phyloP scores from a whole-genome alignment of 768 basidiomycete species.

The Psilocybe azurescens region DNA sequence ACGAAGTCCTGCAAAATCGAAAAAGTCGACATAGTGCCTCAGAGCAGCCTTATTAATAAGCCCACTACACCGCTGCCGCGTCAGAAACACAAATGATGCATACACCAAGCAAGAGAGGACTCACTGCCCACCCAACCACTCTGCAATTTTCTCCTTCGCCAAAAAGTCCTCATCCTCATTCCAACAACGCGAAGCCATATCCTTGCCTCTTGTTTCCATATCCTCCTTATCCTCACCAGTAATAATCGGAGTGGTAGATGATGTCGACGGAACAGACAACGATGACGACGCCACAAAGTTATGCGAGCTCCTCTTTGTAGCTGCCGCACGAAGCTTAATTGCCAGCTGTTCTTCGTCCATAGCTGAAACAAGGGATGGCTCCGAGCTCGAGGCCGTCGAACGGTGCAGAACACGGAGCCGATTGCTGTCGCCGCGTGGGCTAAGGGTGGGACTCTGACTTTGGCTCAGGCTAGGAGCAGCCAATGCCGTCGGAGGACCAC shows the following conservation, averaged over 20 bases:
- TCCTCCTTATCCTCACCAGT: slow-evolving; percentile 57
- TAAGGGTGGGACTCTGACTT: slow-evolving; percentile 13
- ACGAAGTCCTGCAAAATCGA: slow-evolving; percentile 84
- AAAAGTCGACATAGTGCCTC: slow-evolving; percentile 83
- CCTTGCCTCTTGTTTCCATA: slow-evolving; percentile 67
- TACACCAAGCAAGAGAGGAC: slow-evolving; percentile 39
- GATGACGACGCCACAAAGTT: slow-evolving; percentile 19
- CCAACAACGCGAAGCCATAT: slow-evolving; percentile 81
- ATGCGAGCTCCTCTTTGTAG: slow-evolving; percentile 10
- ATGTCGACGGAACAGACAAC: slow-evolving; percentile 42
- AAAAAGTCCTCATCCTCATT: slow-evolving; percentile 86
- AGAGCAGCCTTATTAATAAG: slow-evolving; percentile 77
- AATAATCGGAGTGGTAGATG: slow-evolving; percentile 42
- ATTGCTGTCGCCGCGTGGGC: slow-evolving; percentile 26
- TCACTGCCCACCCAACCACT: slow-evolving; percentile 93
- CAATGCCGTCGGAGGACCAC: slow-evolving; percentile 35
- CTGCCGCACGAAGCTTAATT: slow-evolving; percentile 36
- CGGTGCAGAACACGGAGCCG: slow-evolving; percentile 68
- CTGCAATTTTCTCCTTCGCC: slow-evolving; percentile 90
- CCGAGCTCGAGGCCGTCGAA: slow-evolving; percentile 78
- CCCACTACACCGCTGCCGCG: slow-evolving; percentile 51
- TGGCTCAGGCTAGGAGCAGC: not conserved
- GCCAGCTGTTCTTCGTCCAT: slow-evolving; percentile 49
- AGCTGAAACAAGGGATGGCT: slow-evolving; percentile 74
- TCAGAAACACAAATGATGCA: not conserved